These are phyloP conservation scores for Fraxinus latifolia DNA, from an alignment of 305 asterid species.

Conservation along the genomic window DNA sequence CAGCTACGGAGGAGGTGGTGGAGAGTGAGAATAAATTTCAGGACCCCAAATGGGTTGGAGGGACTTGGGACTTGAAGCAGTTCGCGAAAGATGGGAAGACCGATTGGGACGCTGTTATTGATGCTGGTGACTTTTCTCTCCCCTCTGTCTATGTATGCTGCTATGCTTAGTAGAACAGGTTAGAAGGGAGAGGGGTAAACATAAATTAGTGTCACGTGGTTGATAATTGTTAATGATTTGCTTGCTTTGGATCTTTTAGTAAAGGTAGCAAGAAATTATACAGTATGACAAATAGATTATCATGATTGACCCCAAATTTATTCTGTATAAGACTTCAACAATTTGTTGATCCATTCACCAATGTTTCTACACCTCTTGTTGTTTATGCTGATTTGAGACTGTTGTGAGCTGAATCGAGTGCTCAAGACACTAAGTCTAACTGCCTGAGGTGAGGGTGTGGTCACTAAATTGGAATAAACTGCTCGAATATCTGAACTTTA, in stretches of 20 bases:
- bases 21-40: constrained; percentile 27
- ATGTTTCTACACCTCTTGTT: not conserved
- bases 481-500: not conserved
- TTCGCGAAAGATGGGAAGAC: constrained; percentile 63
- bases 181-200: not conserved
- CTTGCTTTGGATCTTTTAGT: not conserved
- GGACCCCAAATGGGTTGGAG: constrained; percentile 68
- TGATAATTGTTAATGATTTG: not conserved
- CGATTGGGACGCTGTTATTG: constrained; percentile 90
- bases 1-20: constrained; percentile 22
- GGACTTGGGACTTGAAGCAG: constrained; percentile 84
- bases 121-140: constrained; percentile 57
- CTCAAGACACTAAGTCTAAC: not conserved
- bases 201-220: not conserved
- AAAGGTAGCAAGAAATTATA: not conserved
- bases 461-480: not conserved
- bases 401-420: not conserved
- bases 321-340: not conserved
- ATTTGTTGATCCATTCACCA: not conserved
- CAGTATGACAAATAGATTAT: not conserved
- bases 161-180: not conserved
- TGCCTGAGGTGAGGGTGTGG: not conserved
- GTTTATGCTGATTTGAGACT: not conserved
- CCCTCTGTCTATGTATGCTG: not conserved
- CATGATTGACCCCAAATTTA: not conserved